phyloP scores from a whole-genome alignment of 208 protist species.

The Acanthamoeba lenticulata region DNA sequence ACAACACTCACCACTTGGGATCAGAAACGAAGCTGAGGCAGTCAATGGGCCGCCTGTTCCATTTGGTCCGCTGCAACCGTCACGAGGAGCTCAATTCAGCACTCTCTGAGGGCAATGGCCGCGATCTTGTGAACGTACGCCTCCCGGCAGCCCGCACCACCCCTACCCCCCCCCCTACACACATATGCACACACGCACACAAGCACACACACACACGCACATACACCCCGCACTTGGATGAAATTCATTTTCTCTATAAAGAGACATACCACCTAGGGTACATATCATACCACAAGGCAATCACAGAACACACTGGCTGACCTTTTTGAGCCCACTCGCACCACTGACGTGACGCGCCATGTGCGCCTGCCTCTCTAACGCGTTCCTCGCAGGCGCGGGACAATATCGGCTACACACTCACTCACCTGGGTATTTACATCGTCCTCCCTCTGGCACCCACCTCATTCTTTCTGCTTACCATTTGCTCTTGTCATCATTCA shows the following conservation, averaged over 20 bases:
- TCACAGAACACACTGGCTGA: no score
- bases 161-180: not conserved
- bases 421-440: not conserved
- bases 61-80: constrained; percentile 5
- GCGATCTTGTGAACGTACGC: not conserved
- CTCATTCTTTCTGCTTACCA: not conserved
- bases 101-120: not conserved
- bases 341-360: no score
- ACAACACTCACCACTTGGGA: no score
- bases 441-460: no score
- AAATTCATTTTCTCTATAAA: no score
- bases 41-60: not conserved
- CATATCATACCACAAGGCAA: no score
- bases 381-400: not conserved
- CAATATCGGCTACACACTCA: not conserved
- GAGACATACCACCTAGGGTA: no score
- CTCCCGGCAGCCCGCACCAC: not conserved
- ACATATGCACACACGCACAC: no score
- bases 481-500: not conserved
- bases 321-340: no score
- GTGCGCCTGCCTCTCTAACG: no score
- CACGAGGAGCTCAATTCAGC: not conserved
- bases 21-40: not conserved
- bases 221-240: no score
- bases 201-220: no score